These are phyloP conservation scores for Chimonanthus praecox DNA, from an alignment of 164 flowering plant species.

Conservation along the genomic window DNA sequence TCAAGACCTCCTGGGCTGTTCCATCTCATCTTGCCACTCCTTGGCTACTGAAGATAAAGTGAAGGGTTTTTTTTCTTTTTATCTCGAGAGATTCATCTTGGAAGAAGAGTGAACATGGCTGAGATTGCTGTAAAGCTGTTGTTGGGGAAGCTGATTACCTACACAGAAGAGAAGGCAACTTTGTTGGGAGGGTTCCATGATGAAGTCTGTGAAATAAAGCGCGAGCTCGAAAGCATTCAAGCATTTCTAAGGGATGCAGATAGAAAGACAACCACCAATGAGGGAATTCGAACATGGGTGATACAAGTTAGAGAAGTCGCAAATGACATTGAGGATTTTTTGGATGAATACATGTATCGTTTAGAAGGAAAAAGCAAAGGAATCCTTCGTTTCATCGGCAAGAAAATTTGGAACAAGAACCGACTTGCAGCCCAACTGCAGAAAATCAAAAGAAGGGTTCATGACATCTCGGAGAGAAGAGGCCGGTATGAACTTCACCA, in stretches of 20 bases:
- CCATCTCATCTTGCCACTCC: no score
- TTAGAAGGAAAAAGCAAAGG: background rate
- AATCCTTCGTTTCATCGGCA: background rate
- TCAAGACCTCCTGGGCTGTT: no score
- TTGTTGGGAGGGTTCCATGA: no score
- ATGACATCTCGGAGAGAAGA: background rate
- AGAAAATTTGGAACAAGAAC: background rate
- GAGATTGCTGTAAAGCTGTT: no score
- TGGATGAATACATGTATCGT: background rate
- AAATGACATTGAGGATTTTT: background rate
- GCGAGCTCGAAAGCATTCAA: constrained; percentile 23
- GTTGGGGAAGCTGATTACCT: no score
- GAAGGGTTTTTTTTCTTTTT: no score
- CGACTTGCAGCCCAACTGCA: background rate
- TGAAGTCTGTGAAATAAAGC: no score
- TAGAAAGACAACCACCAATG: background rate
- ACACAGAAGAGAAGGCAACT: no score
- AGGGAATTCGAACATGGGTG: background rate
- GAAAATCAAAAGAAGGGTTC: background rate
- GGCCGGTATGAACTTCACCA: background rate
- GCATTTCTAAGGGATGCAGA: constrained; percentile 5
- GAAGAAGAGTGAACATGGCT: no score
- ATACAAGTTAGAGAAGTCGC: background rate
- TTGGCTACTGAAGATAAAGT: no score
- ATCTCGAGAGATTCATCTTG: no score